Percentiles rank a stretch among this genome's conserved stretches.
Conservation (phyloP, 83 land plant species). For the Larix sibirica region DNA sequence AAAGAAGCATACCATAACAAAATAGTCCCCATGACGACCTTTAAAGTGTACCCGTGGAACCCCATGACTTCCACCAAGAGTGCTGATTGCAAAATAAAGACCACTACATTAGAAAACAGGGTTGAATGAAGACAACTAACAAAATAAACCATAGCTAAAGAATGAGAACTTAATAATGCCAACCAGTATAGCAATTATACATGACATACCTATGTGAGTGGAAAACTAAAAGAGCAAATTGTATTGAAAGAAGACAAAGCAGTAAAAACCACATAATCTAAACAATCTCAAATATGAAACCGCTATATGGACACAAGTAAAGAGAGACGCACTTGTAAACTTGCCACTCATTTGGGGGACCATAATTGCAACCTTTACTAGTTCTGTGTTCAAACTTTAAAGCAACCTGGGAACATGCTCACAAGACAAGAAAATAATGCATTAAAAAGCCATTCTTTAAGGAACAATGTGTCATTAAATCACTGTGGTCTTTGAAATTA, state of each 20-base stretch:
- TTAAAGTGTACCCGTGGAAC: slow-evolving; percentile 96
- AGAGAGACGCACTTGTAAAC: slow-evolving; percentile 70
- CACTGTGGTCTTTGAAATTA: too few relatives aligned
- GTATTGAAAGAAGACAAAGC: not conserved
- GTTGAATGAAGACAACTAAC: not conserved
- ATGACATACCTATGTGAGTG: not conserved
- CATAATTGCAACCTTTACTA: slow-evolving; percentile 91
- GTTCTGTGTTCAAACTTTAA: slow-evolving; percentile 87
- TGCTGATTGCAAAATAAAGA: slow-evolving; percentile 37
- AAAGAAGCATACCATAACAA: slow-evolving; percentile 75
- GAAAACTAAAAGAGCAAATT: not conserved
- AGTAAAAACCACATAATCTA: not conserved
- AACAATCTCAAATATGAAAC: not conserved
- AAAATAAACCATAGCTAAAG: not conserved
- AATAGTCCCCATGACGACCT: slow-evolving; percentile 97
- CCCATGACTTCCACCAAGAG: slow-evolving; percentile 98
- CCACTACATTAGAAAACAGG: not conserved
- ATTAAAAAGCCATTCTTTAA: not conserved
- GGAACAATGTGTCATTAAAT: too few relatives aligned
- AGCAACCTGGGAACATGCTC: slow-evolving; percentile 68
- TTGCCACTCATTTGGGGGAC: slow-evolving; percentile 96
- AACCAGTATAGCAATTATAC: not conserved
- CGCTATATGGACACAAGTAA: not conserved
- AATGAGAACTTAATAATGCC: not conserved
- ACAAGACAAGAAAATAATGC: not conserved